Conservation (phyloP, 257 asterid species). For the Nicotiana knightiana region DNA sequence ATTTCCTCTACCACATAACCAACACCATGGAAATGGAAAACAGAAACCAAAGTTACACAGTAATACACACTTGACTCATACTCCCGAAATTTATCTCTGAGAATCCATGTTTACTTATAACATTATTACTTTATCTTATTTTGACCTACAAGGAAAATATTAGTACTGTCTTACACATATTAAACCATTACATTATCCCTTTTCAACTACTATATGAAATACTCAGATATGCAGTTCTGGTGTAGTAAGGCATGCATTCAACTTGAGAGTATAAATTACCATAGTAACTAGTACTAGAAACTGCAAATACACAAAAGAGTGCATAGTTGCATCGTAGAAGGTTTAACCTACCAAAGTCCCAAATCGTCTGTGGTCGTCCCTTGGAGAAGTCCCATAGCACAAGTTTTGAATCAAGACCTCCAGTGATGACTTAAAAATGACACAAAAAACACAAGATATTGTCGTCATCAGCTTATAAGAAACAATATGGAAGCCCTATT, state of each 20-base stretch:
- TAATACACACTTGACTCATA: neutral
- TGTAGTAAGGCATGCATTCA: neutral
- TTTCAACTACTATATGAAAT: neutral
- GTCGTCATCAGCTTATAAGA: neutral
- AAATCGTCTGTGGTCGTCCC: constrained; percentile 63
- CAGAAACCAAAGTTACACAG: neutral
- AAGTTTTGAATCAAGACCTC: constrained; percentile 93
- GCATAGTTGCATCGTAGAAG: constrained; percentile 17
- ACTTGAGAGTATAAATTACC: neutral
- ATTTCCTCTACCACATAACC: neutral
- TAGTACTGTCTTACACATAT: neutral
- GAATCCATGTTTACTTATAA: neutral
- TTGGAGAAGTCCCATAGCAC: constrained; percentile 92
- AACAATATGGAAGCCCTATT: neutral
- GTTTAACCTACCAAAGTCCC: constrained; percentile 67
- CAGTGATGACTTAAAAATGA: constrained; percentile 62
- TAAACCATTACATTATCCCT: neutral
- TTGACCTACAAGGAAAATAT: neutral
- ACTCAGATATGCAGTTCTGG: neutral
- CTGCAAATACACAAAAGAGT: neutral
- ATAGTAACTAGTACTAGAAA: neutral
- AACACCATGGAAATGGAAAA: neutral
- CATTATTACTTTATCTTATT: neutral
- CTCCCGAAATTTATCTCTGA: neutral
- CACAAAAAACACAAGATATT: neutral